Conservation (phyloP, 805 yeast genomes). For the Helenozyma baotianmanensis region DNA sequence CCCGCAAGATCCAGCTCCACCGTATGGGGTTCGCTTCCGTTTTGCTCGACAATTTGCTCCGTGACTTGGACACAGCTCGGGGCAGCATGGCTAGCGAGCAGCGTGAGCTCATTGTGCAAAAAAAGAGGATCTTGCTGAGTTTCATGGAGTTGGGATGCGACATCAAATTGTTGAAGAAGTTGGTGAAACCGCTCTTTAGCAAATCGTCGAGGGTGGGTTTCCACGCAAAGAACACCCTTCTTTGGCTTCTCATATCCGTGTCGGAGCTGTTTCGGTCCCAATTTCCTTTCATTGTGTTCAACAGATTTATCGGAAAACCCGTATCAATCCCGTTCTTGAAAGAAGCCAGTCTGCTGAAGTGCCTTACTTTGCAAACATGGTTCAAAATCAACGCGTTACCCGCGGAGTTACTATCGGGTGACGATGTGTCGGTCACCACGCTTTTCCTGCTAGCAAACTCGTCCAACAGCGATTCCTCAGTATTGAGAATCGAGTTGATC, state of each 20-base stretch:
- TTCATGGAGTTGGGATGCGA: conserved; percentile 35
- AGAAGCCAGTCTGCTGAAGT: conserved; percentile 14
- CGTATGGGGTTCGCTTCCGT: conserved; percentile 15
- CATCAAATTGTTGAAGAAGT: conserved; percentile 15
- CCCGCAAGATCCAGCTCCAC: conserved; percentile 21
- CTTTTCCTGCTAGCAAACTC: conserved; percentile 28
- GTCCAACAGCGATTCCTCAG: conserved; percentile 16
- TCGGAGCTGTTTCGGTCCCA: conserved; percentile 22
- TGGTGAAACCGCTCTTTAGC: conserved; percentile 18
- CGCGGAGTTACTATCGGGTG: too few species aligned
- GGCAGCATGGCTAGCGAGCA: neutral
- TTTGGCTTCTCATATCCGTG: conserved; percentile 21
- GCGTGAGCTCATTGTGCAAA: neutral
- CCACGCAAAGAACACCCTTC: conserved; percentile 12
- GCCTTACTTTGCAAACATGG: conserved; percentile 39
- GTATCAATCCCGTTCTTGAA: conserved; percentile 12
- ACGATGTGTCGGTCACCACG: conserved; percentile 11
- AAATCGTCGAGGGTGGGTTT: conserved; percentile 3
- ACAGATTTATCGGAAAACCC: conserved; percentile 9
- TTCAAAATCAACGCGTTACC: conserved; percentile 23
- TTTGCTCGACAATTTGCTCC: conserved; percentile 19
- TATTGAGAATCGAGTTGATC: conserved; percentile 25
- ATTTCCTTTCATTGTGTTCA: conserved; percentile 26
- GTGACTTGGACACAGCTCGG: too few species aligned
- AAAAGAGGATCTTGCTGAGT: conserved; percentile 19